Conservation (phyloP, 352 stramenopile species). For the Globisporangium yorkense region DNA sequence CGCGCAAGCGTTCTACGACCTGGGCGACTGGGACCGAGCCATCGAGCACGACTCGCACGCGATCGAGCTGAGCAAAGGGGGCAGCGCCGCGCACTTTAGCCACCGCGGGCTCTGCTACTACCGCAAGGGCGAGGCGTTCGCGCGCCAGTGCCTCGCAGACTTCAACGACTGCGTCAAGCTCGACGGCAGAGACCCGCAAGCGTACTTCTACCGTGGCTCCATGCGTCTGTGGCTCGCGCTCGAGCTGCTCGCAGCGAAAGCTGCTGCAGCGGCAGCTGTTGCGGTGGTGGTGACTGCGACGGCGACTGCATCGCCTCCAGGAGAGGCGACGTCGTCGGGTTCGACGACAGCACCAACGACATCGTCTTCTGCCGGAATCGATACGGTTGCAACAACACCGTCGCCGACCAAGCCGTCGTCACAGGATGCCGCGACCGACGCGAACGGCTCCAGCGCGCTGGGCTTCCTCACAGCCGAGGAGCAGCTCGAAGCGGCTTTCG, state of each 20-base stretch:
- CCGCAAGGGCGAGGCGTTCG: conserved; percentile 45
- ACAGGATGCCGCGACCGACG: conserved; percentile 6
- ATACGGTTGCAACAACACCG: not conserved
- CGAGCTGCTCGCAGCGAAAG: conserved; percentile 21
- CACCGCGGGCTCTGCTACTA: conserved; percentile 70
- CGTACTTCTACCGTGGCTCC: conserved; percentile 74
- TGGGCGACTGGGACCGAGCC: conserved; percentile 39
- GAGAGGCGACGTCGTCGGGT: not conserved
- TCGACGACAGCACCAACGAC: not conserved
- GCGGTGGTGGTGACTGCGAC: not conserved
- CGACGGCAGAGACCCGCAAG: conserved; percentile 61
- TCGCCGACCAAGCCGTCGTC: conserved; percentile 1
- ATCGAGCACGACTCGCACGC: conserved; percentile 56
- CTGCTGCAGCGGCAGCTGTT: not conserved
- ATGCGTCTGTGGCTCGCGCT: conserved; percentile 58
- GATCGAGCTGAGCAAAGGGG: conserved; percentile 52
- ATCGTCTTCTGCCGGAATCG: not conserved
- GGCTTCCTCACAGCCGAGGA: conserved; percentile 26
- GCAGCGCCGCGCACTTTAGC: conserved; percentile 52
- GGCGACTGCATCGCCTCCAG: not conserved
- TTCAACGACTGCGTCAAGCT: conserved; percentile 73
- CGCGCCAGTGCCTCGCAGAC: conserved; percentile 52
- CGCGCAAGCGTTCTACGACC: conserved; percentile 62
- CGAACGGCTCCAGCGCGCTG: conserved; percentile 10
- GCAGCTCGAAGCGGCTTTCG: conserved; percentile 65